Evolutionary conservation across 1,139 yeast species (phyloP).

Genomic region (Pneumocystis oryctolagi): DNA sequence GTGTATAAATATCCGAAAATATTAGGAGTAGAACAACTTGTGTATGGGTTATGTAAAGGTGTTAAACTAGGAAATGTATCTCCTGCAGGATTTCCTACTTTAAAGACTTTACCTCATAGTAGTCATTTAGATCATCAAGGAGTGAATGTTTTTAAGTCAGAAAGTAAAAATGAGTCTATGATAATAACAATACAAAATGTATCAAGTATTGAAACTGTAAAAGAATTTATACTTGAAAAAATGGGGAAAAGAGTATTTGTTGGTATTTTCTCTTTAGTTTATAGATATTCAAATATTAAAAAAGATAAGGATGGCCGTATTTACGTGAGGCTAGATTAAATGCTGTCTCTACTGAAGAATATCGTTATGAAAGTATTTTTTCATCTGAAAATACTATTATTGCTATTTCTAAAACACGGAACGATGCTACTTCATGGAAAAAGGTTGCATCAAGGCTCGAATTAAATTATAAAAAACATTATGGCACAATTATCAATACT

Average conservation of each 20-base stretch:
- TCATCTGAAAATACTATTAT: constrained; percentile 25
- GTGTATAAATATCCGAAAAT: constrained; percentile 38
- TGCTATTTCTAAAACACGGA: constrained; percentile 30
- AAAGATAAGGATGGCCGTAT: constrained; percentile 55
- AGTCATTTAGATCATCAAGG: constrained; percentile 41
- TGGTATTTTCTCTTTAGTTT: constrained; percentile 16
- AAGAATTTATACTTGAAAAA: constrained; percentile 41
- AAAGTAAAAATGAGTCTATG: constrained; percentile 71
- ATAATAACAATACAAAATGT: constrained; percentile 47
- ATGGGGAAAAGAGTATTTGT: constrained; percentile 51
- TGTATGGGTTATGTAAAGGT: constrained; percentile 49
- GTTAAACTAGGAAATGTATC: constrained; percentile 56
- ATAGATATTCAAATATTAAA: not conserved
- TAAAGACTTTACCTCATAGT: constrained; percentile 52
- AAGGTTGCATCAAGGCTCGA: constrained; percentile 25
- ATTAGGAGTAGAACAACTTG: constrained; percentile 30
- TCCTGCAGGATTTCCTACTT: constrained; percentile 82
- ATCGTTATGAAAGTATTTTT: constrained; percentile 28
- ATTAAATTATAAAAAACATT: constrained; percentile 32
- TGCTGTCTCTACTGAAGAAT: constrained; percentile 43
- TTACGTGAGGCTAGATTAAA: constrained; percentile 65
- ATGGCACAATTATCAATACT: constrained; percentile 45
- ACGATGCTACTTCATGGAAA: constrained; percentile 32
- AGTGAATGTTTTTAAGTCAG: constrained; percentile 68
- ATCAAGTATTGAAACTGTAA: constrained; percentile 33